Conservation (phyloP, 2,329 filamentous ascomycete species). For the Aspergillus persii region DNA sequence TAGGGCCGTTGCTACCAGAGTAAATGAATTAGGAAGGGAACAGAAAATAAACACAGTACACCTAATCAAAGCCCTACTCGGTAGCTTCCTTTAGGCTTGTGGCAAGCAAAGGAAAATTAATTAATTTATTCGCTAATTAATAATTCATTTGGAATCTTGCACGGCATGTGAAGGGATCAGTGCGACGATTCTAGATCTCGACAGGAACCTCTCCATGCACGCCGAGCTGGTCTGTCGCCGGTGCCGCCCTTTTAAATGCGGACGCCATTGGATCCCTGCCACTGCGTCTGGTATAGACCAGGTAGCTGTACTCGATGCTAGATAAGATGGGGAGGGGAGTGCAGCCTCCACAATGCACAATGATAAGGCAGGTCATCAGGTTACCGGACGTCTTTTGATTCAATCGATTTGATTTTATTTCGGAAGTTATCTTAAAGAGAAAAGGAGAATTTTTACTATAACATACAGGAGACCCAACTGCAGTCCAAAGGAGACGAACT, state of each 20-base stretch:
- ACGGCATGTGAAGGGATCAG: conserved; percentile 16
- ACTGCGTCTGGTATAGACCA: background rate
- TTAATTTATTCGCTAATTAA: background rate
- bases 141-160: background rate
- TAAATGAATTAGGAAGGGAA: no score
- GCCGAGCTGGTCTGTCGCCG: conserved; percentile 7
- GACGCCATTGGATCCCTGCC: background rate
- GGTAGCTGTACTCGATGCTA: background rate
- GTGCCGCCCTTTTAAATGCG: conserved; percentile 2
- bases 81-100: background rate
- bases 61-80: background rate
- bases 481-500: conserved; percentile 1
- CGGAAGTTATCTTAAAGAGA: background rate
- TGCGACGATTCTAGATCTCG: conserved; percentile 21
- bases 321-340: background rate
- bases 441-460: conserved; percentile 3
- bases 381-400: background rate
- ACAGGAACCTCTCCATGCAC: conserved; percentile 1
- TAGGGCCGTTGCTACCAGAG: no score
- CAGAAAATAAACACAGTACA: no score
- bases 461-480: conserved; percentile 15
- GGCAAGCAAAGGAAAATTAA: background rate
- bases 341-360: no score
- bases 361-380: background rate
- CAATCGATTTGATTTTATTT: background rate